Conservation (phyloP, 176 grass and related monocot species). For the Areca catechu region DNA sequence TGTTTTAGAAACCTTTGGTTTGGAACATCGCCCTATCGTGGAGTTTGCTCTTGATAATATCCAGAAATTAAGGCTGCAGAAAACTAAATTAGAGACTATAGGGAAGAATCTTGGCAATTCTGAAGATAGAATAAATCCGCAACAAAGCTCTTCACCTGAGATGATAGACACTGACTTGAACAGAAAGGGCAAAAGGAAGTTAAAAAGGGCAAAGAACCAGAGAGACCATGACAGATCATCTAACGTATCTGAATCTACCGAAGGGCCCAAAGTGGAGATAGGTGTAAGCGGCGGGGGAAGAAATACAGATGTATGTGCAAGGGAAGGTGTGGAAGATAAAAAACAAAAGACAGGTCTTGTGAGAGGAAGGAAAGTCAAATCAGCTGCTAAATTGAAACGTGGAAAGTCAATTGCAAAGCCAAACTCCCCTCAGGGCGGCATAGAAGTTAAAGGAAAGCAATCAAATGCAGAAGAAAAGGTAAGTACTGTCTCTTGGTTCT, state of each 20-base stretch:
- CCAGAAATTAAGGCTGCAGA: constrained; percentile 66
- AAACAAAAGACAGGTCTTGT: constrained; percentile 21
- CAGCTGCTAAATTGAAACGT: constrained; percentile 12
- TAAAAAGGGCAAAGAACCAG: constrained; percentile 32
- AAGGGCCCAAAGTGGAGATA: constrained; percentile 16
- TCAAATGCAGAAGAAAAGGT: constrained; percentile 1
- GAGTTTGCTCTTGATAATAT: constrained; percentile 88
- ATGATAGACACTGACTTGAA: constrained; percentile 13
- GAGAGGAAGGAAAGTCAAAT: constrained; percentile 29
- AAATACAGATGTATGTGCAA: neutral
- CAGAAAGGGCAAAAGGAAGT: constrained; percentile 17
- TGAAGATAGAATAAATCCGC: constrained; percentile 20
- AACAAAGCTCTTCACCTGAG: constrained; percentile 13
- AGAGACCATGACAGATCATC: constrained; percentile 25
- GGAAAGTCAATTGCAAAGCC: neutral
- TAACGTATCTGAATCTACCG: constrained; percentile 13
- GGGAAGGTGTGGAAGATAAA: constrained; percentile 18
- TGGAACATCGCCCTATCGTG: constrained; percentile 67
- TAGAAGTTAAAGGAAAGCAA: constrained; percentile 11
- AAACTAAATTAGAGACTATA: constrained; percentile 15
- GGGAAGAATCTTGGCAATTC: constrained; percentile 20
- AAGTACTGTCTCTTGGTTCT: neutral
- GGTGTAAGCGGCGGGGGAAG: constrained; percentile 2
- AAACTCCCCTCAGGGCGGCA: constrained; percentile 14
- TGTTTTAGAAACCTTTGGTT: constrained; percentile 65